Evolutionary conservation across 306 rosid genomes (phyloP).

Genomic region (Cicer judaicum): DNA sequence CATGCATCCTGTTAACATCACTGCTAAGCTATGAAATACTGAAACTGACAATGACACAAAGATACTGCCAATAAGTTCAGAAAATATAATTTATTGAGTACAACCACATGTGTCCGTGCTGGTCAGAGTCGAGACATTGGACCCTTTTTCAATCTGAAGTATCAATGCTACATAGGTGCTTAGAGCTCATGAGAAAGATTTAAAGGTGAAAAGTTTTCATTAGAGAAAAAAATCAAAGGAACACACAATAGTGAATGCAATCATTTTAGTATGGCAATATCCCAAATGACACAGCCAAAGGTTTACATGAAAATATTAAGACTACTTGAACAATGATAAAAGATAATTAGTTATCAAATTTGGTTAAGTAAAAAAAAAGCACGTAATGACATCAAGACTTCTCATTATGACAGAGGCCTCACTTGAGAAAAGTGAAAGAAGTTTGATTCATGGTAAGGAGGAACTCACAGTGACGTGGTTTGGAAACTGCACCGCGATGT

Average conservation of each 20-base stretch:
- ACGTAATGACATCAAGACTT: neutral
- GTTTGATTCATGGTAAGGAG: slow-evolving; percentile 38
- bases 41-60: neutral
- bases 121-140: neutral
- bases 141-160: neutral
- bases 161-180: neutral
- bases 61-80: neutral
- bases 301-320: neutral
- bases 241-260: neutral
- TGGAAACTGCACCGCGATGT: slow-evolving; percentile 50
- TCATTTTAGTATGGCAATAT: neutral
- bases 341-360: neutral
- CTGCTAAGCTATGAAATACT: neutral
- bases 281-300: neutral
- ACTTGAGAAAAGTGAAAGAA: neutral
- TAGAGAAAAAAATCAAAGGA: neutral
- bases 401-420: neutral
- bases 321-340: neutral
- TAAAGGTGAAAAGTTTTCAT: neutral
- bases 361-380: neutral
- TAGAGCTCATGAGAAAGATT: neutral
- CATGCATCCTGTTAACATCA: neutral
- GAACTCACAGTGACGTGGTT: slow-evolving; percentile 74
- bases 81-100: neutral
- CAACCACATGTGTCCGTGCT: too few species aligned